Evolutionary conservation across 1,284 basidiomycete genomes (phyloP).

Genomic region (Ceratobasidium sp.): DNA sequence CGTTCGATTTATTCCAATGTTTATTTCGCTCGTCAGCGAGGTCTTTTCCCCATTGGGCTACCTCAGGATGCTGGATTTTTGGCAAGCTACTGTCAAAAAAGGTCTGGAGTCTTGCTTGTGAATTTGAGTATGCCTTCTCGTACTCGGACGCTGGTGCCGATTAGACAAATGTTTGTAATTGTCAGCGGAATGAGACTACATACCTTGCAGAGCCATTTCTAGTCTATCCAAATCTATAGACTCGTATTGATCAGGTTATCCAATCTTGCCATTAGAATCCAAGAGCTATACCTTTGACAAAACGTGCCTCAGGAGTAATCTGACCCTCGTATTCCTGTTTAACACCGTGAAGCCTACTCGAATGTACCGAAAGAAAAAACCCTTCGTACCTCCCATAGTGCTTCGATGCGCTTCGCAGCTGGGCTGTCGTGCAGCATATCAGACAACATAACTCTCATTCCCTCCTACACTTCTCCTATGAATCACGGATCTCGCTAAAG

Average conservation of each 20-base stretch:
- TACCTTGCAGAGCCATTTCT: slow-evolving; percentile 88
- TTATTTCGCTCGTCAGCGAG: slow-evolving; percentile 62
- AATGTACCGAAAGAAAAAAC: neutral
- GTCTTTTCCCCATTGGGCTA: slow-evolving; percentile 75
- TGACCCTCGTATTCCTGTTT: slow-evolving; percentile 89
- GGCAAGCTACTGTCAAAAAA: slow-evolving; percentile 82
- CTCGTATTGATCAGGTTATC: neutral
- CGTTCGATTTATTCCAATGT: neutral
- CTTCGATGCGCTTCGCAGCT: slow-evolving; percentile 77
- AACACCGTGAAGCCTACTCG: slow-evolving; percentile 7
- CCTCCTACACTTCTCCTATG: slow-evolving; percentile 61
- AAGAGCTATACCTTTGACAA: slow-evolving; percentile 81
- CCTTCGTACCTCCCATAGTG: slow-evolving; percentile 75
- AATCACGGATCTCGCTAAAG: neutral
- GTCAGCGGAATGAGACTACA: slow-evolving; percentile 6
- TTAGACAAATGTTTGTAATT: neutral
- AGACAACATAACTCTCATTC: slow-evolving; percentile 89
- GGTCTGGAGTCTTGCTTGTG: slow-evolving; percentile 58
- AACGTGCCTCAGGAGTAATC: slow-evolving; percentile 79
- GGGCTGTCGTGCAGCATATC: slow-evolving; percentile 87
- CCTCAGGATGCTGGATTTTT: slow-evolving; percentile 75
- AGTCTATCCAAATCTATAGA: slow-evolving; percentile 84
- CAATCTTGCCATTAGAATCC: neutral
- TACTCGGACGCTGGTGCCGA: slow-evolving; percentile 68
- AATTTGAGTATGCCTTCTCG: slow-evolving; percentile 59